Base-by-base conservation (phyloP, 2,329 filamentous ascomycete genomes). In the Fusarium acutatum region DNA sequence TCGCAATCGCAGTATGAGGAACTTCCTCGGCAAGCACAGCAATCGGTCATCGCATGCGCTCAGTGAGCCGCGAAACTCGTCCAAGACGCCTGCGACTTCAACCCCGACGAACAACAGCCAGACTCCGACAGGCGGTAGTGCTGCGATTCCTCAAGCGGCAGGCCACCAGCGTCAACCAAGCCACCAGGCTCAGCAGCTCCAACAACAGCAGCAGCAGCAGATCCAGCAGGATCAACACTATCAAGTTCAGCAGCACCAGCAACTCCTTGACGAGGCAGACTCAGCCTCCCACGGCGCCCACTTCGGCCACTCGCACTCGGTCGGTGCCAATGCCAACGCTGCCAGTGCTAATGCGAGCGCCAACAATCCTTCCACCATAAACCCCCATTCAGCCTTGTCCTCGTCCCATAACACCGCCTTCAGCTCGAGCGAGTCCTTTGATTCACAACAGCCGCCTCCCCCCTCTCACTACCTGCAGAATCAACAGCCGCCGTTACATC, bases 41-140 rank as follows among this genome's bases (percentile, higher is more conserved):
- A 88, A 88, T 78, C 86, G 87, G 77, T 88, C 88, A 80, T 88
- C 89, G 82, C 87, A 88, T 79, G 85, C 86, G 73, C 83, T 89
- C 77, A 82, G 83, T 77, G 87, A 87, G 79, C 80, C 75, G 63
- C 82, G 76, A 81, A 82, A 79, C 75, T 81, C 82, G 78, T 70
- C 71, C 47, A 74, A 74, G 56, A 60, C 67, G 52, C 44, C 64
- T n/a, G 41, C 64, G 62, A 50, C 71, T 15, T 57, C 65, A 41
- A 62, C 71, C 40, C 43, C 71, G 35, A 63, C 70, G 57, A 73
- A 40, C 40, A 67, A 44, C 40, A 67, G 47, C 57, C 54, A 57
- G 46, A 61, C 67, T 57, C 62, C 71, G 35, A 60, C 81, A 77
- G 64, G 72, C 64, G 67, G 64, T 60, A 69, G 74, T 69, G 72